phyloP scores from a whole-genome alignment of 495 filamentous ascomycete genomes.

The Antarctomyces pellizariae region DNA sequence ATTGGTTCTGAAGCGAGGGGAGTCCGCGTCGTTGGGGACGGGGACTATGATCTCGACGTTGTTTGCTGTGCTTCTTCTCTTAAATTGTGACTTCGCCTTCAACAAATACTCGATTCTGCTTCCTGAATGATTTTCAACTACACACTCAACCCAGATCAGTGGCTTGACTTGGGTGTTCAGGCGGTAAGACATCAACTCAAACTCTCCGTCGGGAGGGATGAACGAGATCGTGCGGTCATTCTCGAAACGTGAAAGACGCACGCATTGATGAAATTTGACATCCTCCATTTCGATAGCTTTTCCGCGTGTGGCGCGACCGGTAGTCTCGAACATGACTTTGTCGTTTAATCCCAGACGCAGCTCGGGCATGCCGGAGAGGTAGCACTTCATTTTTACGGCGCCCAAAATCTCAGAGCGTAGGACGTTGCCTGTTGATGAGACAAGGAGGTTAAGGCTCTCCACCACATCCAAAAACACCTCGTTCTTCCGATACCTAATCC shows the following conservation, averaged over 20 bases:
- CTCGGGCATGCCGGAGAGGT: conserved; percentile 96
- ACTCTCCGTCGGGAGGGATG: conserved; percentile 95
- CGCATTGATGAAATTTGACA: conserved; percentile 99
- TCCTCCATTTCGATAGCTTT: conserved; percentile 99
- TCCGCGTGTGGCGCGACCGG: conserved; percentile 77
- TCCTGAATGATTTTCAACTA: conserved; percentile 85
- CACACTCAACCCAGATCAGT: conserved; percentile 95
- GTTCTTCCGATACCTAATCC: conserved; percentile 97
- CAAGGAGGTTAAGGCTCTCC: conserved; percentile 90
- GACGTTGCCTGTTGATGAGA: conserved; percentile 86
- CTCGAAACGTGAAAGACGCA: conserved; percentile 85
- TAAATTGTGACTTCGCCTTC: conserved; percentile 96
- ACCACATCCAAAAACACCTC: conserved; percentile 97
- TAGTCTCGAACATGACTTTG: conserved; percentile 99
- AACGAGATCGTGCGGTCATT: conserved; percentile 98
- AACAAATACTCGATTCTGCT: conserved; percentile 96
- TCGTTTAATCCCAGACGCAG: conserved; percentile 88
- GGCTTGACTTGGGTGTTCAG: conserved; percentile 98
- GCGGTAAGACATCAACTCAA: conserved; percentile 98
- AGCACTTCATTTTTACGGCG: conserved; percentile 99
- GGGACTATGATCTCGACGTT: conserved; percentile 97
- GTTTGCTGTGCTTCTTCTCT: conserved; percentile 90
- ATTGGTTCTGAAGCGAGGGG: conserved; percentile 89
- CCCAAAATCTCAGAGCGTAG: conserved; percentile 92
- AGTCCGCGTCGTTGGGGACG: conserved; percentile 92